Evolutionary conservation across 2,329 filamentous ascomycete species (phyloP).

Genomic region (Trichophyton schoenleinii): DNA sequence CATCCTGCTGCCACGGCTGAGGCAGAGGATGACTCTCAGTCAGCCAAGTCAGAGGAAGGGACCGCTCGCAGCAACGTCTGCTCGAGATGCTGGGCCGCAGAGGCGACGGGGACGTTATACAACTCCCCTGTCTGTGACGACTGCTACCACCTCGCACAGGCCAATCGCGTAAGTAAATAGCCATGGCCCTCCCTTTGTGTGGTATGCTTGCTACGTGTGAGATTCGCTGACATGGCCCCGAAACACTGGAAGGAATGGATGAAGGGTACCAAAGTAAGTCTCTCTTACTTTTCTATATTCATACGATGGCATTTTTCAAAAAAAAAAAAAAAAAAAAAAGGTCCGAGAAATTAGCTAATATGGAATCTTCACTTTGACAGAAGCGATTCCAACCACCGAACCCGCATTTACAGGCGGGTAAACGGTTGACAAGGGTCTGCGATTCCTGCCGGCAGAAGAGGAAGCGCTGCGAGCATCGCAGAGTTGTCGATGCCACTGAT

Average conservation of each 20-base stretch:
- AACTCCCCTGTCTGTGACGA: conserved; percentile 15
- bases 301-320: neutral
- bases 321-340: conserved; percentile 1
- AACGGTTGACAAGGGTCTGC: conserved; percentile 15
- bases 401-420: conserved; percentile 13
- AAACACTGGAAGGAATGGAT: neutral
- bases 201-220: neutral
- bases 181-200: neutral
- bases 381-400: conserved; percentile 16
- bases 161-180: conserved; percentile 12
- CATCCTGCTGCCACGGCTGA: neutral
- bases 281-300: neutral
- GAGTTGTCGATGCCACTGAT: conserved; percentile 15
- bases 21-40: conserved; percentile 7
- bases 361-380: conserved; percentile 2
- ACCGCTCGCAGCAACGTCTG: conserved; percentile 8
- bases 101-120: conserved; percentile 15
- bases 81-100: conserved; percentile 15
- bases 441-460: conserved; percentile 14
- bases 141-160: conserved; percentile 13
- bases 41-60: neutral
- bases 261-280: conserved; percentile 6
- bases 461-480: conserved; percentile 16
- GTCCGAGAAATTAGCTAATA: neutral
- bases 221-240: neutral